A percentile compares a stretch with the other conserved stretches of the same genome.
Conservation (phyloP, 148 eudicot species). For the Suaeda aralocaspica region DNA sequence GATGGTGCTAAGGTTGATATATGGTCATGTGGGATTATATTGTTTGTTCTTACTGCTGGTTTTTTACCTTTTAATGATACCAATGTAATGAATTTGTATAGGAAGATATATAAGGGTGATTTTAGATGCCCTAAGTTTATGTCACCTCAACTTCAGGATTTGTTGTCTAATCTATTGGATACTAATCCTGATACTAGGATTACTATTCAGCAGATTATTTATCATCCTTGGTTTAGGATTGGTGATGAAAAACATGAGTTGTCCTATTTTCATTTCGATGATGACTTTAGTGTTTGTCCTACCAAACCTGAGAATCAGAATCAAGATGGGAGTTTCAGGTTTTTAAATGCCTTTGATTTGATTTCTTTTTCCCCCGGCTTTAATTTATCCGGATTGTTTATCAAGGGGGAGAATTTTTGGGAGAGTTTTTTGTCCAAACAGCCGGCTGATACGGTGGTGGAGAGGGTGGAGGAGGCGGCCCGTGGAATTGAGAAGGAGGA, state of each 20-base stretch:
- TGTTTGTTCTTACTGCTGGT: conserved; percentile 62
- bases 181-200: conserved; percentile 58
- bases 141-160: conserved; percentile 43
- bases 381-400: conserved; percentile 54
- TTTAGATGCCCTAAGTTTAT: conserved; percentile 61
- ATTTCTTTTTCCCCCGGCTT: conserved; percentile 63
- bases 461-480: conserved; percentile 47
- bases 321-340: neutral
- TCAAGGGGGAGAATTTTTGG: conserved; percentile 4
- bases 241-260: conserved; percentile 36
- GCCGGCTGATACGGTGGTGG: conserved; percentile 39
- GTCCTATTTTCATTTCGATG: neutral
- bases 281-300: neutral
- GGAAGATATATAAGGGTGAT: conserved; percentile 65
- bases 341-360: conserved; percentile 61
- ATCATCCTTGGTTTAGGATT: conserved; percentile 66
- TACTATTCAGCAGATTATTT: conserved; percentile 43
- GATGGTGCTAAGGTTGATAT: conserved; percentile 63
- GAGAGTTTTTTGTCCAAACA: conserved; percentile 51
- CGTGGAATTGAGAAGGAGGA: conserved; percentile 38
- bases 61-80: conserved; percentile 68
- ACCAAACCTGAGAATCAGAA: neutral
- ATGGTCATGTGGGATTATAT: conserved; percentile 74
- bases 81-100: conserved; percentile 71
- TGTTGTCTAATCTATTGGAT: conserved; percentile 53